These are phyloP conservation scores for Cystofilobasidium capitatum DNA, from an alignment of 768 basidiomycete genomes.

Conservation along the genomic window DNA sequence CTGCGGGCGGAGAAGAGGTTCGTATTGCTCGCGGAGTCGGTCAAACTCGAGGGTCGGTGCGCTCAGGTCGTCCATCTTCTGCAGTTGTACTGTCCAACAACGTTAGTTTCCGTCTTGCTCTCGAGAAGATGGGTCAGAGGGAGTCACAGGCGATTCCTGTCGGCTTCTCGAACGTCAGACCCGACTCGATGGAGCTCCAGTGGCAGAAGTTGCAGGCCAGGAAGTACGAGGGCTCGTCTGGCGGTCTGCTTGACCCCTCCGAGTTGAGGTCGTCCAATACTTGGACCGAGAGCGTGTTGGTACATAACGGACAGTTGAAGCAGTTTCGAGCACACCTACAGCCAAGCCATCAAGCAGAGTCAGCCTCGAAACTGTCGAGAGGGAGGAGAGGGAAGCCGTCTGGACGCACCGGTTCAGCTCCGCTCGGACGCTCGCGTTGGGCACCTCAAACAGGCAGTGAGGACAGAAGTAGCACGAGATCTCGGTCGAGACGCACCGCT, in stretches of 20 bases:
- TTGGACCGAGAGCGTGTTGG: conserved; percentile 81
- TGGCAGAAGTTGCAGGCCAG: conserved; percentile 84
- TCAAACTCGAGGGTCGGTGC: conserved; percentile 84
- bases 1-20: conserved; percentile 65
- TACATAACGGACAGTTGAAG: conserved; percentile 89
- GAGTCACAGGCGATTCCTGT: conserved; percentile 80
- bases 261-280: conserved; percentile 57
- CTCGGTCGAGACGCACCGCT: conserved; percentile 83
- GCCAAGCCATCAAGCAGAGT: background rate
- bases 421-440: conserved; percentile 91
- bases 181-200: conserved; percentile 88
- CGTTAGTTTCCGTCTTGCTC: background rate
- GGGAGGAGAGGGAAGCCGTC: background rate
- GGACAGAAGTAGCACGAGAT: conserved; percentile 97
- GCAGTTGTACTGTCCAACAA: conserved; percentile 61
- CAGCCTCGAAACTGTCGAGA: background rate
- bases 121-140: background rate
- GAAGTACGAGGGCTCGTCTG: conserved; percentile 77
- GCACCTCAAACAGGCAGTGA: conserved; percentile 96
- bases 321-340: conserved; percentile 92
- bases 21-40: conserved; percentile 90
- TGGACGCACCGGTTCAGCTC: conserved; percentile 79
- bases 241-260: conserved; percentile 43
- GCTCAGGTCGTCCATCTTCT: conserved; percentile 77
- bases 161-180: conserved; percentile 89